These are phyloP conservation scores for Seiridium cupressi DNA, from an alignment of 2,329 filamentous ascomycete genomes.

Conservation along the genomic window DNA sequence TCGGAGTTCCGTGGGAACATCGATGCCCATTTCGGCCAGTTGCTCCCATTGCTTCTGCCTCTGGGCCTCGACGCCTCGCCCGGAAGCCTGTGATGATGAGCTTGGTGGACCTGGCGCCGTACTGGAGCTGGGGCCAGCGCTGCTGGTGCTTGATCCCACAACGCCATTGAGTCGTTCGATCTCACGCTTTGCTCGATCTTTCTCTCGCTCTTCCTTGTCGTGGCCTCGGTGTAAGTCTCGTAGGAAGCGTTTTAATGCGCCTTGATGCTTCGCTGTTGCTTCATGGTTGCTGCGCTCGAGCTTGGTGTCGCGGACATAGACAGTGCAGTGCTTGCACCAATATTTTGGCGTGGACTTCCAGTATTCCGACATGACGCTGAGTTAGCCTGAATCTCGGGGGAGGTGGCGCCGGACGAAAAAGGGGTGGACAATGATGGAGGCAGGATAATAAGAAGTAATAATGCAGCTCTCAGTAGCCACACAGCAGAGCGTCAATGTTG, in stretches of 20 bases:
- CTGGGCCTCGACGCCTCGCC: slow-evolving; percentile 58
- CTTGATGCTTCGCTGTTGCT: slow-evolving; percentile 80
- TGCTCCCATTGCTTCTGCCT: slow-evolving; percentile 84
- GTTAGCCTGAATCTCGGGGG: background rate
- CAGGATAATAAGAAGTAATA: background rate
- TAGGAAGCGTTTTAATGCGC: slow-evolving; percentile 82
- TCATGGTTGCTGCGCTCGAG: slow-evolving; percentile 90
- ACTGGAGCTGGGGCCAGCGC: slow-evolving; percentile 10
- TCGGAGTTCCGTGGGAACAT: slow-evolving; percentile 75
- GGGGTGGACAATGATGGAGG: background rate
- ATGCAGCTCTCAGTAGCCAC: too few relatives aligned
- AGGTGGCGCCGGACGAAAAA: background rate
- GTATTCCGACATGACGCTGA: slow-evolving; percentile 80
- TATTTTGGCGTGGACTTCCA: slow-evolving; percentile 98
- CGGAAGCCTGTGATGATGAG: slow-evolving; percentile 25
- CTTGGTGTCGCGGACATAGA: slow-evolving; percentile 87
- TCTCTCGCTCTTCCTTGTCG: slow-evolving; percentile 77
- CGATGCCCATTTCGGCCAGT: slow-evolving; percentile 81
- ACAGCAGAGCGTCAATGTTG: too few relatives aligned
- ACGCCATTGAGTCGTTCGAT: slow-evolving; percentile 82
- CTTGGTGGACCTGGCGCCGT: slow-evolving; percentile 13
- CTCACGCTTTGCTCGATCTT: slow-evolving; percentile 79
- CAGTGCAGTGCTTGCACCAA: slow-evolving; percentile 97
- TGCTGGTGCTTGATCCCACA: slow-evolving; percentile 44
- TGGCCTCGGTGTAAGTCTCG: slow-evolving; percentile 84